These are phyloP conservation scores for Thielaviopsis populi DNA, from an alignment of 2,329 filamentous ascomycete genomes.

Conservation along the genomic window DNA sequence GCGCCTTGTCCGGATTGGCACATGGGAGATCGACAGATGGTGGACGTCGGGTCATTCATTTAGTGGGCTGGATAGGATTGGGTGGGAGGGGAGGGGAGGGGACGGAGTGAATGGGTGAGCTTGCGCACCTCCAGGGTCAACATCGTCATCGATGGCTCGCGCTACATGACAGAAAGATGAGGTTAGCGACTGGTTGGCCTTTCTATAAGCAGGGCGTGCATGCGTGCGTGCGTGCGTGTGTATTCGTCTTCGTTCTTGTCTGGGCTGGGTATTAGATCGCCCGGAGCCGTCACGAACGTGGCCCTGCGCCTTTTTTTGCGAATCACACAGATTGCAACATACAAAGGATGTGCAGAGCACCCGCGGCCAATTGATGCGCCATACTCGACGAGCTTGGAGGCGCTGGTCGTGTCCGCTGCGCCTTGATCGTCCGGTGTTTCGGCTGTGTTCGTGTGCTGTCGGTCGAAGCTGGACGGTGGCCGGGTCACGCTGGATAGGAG, in stretches of 20 bases:
- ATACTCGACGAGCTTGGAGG: not conserved
- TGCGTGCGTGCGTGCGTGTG: not conserved
- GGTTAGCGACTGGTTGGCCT: conserved; percentile 9
- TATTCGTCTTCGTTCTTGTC: not conserved
- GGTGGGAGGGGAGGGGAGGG: conserved; percentile 16
- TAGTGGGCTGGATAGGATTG: not conserved
- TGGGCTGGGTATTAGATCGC: not conserved
- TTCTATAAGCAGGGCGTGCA: not conserved
- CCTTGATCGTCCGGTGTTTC: not conserved
- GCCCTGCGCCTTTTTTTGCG: not conserved
- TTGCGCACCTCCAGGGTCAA: conserved; percentile 18
- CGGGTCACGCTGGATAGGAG: not conserved
- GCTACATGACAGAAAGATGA: conserved; percentile 8
- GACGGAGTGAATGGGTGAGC: not conserved
- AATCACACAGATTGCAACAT: conserved; percentile 5
- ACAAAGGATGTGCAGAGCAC: conserved; percentile 17
- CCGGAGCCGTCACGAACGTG: not conserved
- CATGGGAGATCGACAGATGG: not conserved
- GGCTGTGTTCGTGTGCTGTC: not conserved
- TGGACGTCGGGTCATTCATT: not conserved
- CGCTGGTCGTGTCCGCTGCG: not conserved
- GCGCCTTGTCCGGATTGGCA: not conserved
- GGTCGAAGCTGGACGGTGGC: not conserved
- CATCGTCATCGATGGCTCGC: conserved; percentile 18
- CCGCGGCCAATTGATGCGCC: conserved; percentile 16